phyloP scores from a whole-genome alignment of 306 rosid species.

The Argentina anserina region DNA sequence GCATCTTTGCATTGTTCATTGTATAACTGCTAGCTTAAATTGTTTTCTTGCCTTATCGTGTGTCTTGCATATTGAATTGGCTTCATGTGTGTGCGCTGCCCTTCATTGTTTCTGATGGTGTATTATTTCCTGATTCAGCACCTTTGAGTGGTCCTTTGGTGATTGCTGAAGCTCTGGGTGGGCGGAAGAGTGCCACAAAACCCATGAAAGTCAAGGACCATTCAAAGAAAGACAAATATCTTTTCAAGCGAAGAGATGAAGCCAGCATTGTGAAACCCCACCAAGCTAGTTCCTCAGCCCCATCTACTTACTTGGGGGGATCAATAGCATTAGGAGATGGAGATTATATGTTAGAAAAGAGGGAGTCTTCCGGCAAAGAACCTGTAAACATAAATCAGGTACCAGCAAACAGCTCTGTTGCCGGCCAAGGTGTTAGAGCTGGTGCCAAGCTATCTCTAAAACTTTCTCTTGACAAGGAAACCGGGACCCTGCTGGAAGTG shows the following conservation, averaged over 20 bases:
- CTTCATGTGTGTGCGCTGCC: neutral
- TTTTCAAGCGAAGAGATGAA: slow-evolving; percentile 89
- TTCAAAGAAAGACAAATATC: slow-evolving; percentile 78
- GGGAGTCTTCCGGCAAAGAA: slow-evolving; percentile 34
- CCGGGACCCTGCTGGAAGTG: slow-evolving; percentile 32
- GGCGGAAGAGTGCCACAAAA: slow-evolving; percentile 52
- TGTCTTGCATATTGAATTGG: slow-evolving; percentile 1
- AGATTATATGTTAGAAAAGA: slow-evolving; percentile 55
- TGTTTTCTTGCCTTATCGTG: neutral
- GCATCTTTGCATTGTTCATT: neutral
- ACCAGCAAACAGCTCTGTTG: slow-evolving; percentile 33
- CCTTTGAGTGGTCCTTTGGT: slow-evolving; percentile 95
- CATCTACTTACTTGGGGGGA: slow-evolving; percentile 42
- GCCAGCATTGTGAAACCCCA: slow-evolving; percentile 23
- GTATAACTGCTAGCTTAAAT: neutral
- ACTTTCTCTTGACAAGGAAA: slow-evolving; percentile 38
- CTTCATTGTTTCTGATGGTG: slow-evolving; percentile 26
- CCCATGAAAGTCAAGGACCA: slow-evolving; percentile 63
- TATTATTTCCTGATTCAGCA: slow-evolving; percentile 51
- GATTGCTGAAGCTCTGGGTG: slow-evolving; percentile 77
- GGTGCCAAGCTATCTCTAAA: slow-evolving; percentile 44
- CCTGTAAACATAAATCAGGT: slow-evolving; percentile 24
- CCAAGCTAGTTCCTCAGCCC: slow-evolving; percentile 34
- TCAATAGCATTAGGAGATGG: slow-evolving; percentile 42
- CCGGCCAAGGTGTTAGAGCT: slow-evolving; percentile 20